Evolutionary conservation across 164 flowering plant genomes (phyloP), one percentile per base, ranked within the genome.

Genomic region (Liriodendron chinense): DNA sequence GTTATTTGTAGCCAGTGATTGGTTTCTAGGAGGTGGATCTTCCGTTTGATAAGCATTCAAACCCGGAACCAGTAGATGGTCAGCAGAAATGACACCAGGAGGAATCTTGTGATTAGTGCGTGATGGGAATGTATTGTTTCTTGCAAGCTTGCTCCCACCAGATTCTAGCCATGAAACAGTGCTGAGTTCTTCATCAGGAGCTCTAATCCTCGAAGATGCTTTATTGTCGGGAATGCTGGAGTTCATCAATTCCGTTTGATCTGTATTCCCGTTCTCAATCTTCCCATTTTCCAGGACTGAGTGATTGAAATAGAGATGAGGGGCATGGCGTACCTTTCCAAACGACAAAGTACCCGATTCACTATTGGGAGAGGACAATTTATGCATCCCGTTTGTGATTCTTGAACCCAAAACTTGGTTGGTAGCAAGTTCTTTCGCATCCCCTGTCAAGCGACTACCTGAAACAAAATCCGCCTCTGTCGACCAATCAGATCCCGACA

Each of bases 251-350:
- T 53, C 50, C 24, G 62, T 34, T 63, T 14, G 63, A 26, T 65
- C 74, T 59, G 12, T 28, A 56, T 74, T 48, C 71, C 61, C 67
- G 48, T 63, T 28, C 43, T 67, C 74, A 76, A 43, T 49, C 21
- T 81, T 80, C 47, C 77, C 86, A 80, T 80, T 79, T 28, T 80
- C 83, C 9, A 68, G 24, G 69, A 48, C 68, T 12, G 71, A 70
- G 23, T 63, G 69, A 62, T 83, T 63, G 21, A 77, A 74, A 57
- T 18, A 65, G 6, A 71, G 73, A 59, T 77, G 74, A 21, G 84
- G 81, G 25, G 70, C 62, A 74, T 78, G 72, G n/a, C 59, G 72
- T 53, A 67, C 73, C 61, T 64, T 83, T 25, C 66, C 79, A 23
- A 65, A 72, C 43, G 72, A 59, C n/a, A 76, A 76, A 62, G 48